Evolutionary conservation across 495 filamentous ascomycete genomes (phyloP).

Genomic region (Neurospora sp.): DNA sequence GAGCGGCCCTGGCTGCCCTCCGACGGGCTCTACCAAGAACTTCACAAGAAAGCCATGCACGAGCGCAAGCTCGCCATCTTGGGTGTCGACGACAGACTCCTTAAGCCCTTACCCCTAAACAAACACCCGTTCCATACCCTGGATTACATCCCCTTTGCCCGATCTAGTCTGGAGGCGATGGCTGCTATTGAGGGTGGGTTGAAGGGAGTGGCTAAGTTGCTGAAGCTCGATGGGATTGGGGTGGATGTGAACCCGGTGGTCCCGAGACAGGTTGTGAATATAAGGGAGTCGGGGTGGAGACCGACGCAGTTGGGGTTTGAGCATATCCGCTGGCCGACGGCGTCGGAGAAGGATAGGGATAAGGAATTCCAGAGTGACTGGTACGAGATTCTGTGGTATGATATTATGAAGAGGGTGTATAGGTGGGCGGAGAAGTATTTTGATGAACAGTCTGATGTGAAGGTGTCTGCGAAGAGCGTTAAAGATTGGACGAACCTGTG

Average conservation of each 20-base stretch:
- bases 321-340: background rate
- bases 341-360: background rate
- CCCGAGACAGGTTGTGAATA: background rate
- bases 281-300: constrained; percentile 1
- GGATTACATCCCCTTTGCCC: background rate
- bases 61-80: background rate
- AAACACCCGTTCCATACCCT: background rate
- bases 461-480: background rate
- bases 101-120: background rate
- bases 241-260: background rate
- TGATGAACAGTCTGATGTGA: background rate
- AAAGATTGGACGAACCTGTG: constrained; percentile 1
- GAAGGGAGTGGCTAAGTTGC: background rate
- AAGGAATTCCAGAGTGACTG: constrained; percentile 6
- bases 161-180: background rate
- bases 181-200: background rate
- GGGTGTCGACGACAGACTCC: background rate
- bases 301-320: constrained; percentile 10
- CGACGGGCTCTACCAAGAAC: background rate
- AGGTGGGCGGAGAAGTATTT: constrained; percentile 8
- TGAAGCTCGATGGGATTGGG: background rate
- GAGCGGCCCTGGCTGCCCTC: background rate
- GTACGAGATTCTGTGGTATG: constrained; percentile 11
- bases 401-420: constrained; percentile 4
- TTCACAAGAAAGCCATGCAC: background rate